Base-by-base conservation (phyloP, 352 stramenopile species). In the Peronospora farinosa region DNA sequence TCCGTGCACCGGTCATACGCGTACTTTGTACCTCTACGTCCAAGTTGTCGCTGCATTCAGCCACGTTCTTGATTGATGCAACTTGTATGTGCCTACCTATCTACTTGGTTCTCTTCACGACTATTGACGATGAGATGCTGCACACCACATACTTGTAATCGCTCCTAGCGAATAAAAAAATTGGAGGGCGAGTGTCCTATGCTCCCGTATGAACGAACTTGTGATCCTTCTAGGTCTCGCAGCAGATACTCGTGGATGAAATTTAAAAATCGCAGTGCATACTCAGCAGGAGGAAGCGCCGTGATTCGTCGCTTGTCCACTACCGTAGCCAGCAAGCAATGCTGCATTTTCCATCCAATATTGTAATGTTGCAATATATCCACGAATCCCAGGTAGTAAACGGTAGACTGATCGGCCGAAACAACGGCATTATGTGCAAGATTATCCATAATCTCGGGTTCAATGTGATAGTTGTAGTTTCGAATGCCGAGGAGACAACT, bases 351-450 rank as follows among this genome's bases (percentile, higher is more conserved):
- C 82, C 82, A 93, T 23, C 75, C 78, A 30, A 89, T 69, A 39
- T 81, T 88, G 65, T 93, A 93, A 52, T 88, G 68, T 60, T 93
- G 82, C 47, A 93, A 59, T 13, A 93, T 88, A 44, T 93, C 82
- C 27, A 91, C 79, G 47, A 91, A 93, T 13, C 79, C 82, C 10
- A 93, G 60, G 39, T 90, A 93, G 64, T 93, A 93, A 19, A 91
- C 72, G 3, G 69, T 74, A 6, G 50, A 72, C 36, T 84, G 65
- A 36, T 90, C 74, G 1, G 74, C 72, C 1, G 82, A 88, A n/a
- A 90, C 71, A 2, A 93, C 74, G 3, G 82, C 82, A 56, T 93
- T 93, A 49, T 88, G 71, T 6, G 74, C 75, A 25, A 89, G 42
- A 30, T 66, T 66, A 13, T 78, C 67, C 31, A 88, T 51, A 37